Base-by-base conservation (phyloP, 1,139 yeast species). In the Blastobotrys capitulatus region DNA sequence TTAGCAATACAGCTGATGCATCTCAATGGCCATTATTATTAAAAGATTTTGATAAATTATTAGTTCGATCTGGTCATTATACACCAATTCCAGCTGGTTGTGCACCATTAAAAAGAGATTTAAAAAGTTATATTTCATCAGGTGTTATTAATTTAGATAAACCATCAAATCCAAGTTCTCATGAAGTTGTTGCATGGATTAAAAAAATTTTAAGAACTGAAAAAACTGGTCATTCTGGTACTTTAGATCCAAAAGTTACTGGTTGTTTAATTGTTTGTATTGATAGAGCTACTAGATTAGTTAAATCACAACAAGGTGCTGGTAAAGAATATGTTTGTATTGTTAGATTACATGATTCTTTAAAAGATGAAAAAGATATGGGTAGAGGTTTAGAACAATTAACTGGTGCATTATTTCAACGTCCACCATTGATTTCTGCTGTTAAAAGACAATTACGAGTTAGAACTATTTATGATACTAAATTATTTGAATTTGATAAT, bases 321-420 rank as follows among this genome's bases (percentile, higher is more conserved):
- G 98, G 98, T 79, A 92, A 92, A 72, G 98, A 92, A 80, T 92
- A 92, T 74, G 98, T 92, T 53, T 92, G 98, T 77, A 89, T 92
- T 62, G 95, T 87, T 53, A 82, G 97, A 76, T 78, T 92, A 63
- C 98, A 92, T 70, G 97, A 90, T 58, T 89, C 90, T 59, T 77
- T 92, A 58, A 82, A 86, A 60, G 96, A 89, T 60, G 92, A 86
- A 64, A 88, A 89, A 71, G 96, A 88, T 57, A 77, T 92, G 72
- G 89, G 83, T 50, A 84, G 95, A 65, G 76, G 88, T 15, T 77
- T 92, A 61, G 98, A 92, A 74, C 88, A 89, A 70, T 79, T 92
- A 67, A 92, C 98, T 53, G 98, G 98, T 76, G 98, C 98, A 57
- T 77, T 92, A 61, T 92, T 92, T 80, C 98, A 92, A 77, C 87